Percentiles rank a stretch among this genome's conserved stretches.
Conservation (phyloP, 2,329 filamentous ascomycete species). For the Clathrospora elynae region DNA sequence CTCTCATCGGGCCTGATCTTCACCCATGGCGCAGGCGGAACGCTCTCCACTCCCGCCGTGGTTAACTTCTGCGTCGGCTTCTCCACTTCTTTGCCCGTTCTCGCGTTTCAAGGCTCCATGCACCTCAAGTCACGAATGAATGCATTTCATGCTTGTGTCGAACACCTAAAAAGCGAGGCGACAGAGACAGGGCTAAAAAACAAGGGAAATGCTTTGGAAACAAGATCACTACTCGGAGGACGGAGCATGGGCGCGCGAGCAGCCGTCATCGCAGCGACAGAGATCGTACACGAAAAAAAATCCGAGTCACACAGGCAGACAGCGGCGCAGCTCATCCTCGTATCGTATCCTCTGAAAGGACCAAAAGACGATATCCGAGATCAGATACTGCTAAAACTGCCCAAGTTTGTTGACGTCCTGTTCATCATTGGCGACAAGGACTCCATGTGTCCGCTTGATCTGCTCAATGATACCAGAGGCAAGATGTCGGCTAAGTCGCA, state of each 20-base stretch:
- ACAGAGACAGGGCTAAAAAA: no score
- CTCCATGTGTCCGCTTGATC: conserved; percentile 29
- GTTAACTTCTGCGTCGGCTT: conserved; percentile 50
- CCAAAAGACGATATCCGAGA: conserved; percentile 46
- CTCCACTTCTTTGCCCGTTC: conserved; percentile 21
- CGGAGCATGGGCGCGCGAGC: conserved; percentile 54
- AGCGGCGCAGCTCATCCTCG: conserved; percentile 41
- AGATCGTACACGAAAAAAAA: conserved; percentile 13
- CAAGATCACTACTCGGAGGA: conserved; percentile 42
- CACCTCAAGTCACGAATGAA: conserved; percentile 49
- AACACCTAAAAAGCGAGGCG: not conserved
- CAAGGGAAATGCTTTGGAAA: not conserved
- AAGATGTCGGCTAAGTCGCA: conserved; percentile 49
- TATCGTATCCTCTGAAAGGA: conserved; percentile 50
- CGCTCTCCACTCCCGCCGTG: conserved; percentile 47
- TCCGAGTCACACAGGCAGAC: no score
- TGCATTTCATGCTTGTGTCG: conserved; percentile 46
- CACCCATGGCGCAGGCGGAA: conserved; percentile 55
- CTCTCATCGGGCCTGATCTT: conserved; percentile 41
- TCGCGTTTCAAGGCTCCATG: conserved; percentile 51
- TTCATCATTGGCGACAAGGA: conserved; percentile 48
- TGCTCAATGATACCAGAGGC: conserved; percentile 32
- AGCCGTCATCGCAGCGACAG: conserved; percentile 46
- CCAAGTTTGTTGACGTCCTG: conserved; percentile 38
- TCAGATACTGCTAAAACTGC: conserved; percentile 47